These are phyloP conservation scores for Salicornia ramosissima DNA, from an alignment of 148 eudicot species.

Conservation along the genomic window DNA sequence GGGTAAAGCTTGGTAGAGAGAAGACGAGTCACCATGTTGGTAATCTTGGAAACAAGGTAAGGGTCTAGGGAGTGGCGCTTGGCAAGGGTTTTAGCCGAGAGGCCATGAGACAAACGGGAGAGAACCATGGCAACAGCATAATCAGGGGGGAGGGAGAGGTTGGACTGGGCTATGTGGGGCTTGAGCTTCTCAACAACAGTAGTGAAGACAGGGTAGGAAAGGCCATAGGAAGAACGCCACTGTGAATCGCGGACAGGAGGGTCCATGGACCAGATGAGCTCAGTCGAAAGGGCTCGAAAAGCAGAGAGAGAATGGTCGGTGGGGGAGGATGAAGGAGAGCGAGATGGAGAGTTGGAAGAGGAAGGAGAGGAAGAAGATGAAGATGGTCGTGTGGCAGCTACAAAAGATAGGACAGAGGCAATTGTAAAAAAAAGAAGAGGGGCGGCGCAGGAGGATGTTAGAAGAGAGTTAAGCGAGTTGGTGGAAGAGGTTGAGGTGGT, in stretches of 20 bases:
- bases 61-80: conserved; percentile 70
- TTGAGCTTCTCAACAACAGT: conserved; percentile 75
- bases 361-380: conserved; percentile 15
- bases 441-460: conserved; percentile 52
- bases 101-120: conserved; percentile 63
- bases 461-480: conserved; percentile 34
- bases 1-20: conserved; percentile 83
- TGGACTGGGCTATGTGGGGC: conserved; percentile 65
- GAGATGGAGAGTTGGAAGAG: conserved; percentile 26
- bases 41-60: conserved; percentile 78
- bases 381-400: conserved; percentile 41
- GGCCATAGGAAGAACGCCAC: conserved; percentile 73
- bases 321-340: conserved; percentile 31
- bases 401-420: conserved; percentile 65
- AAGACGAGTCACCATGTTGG: conserved; percentile 90
- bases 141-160: conserved; percentile 83
- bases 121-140: conserved; percentile 96
- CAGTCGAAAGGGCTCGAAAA: conserved; percentile 84
- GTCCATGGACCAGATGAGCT: conserved; percentile 83
- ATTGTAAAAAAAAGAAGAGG: conserved; percentile 74
- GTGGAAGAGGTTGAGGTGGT: conserved; percentile 60
- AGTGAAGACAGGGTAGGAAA: conserved; percentile 83
- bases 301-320: conserved; percentile 65
- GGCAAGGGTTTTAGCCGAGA: conserved; percentile 55
- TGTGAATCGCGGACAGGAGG: conserved; percentile 71